Base-by-base conservation (phyloP, 768 basidiomycete genomes). In the Russula sp. region DNA sequence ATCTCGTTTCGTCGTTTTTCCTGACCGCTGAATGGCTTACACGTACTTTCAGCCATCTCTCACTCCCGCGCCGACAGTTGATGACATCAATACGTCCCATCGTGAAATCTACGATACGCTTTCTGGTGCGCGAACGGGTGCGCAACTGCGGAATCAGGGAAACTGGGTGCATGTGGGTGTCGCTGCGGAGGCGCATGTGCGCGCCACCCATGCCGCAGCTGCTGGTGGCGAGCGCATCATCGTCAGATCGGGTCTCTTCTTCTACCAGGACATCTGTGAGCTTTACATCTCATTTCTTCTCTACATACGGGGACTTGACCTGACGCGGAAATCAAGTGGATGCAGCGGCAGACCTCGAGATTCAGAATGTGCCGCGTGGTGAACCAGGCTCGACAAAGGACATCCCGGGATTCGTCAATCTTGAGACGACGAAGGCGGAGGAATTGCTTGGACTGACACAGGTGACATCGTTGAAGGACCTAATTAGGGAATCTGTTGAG, bases 11-110 rank as follows among this genome's bases (percentile, higher is more conserved):
- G 2, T 4, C 35, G 1, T 18, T n/a, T 27, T 1, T 14, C 22
- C 31, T 9, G n/a, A 35, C 2, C 22, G 22, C 32, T 57, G 55
- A 61, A 13, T 35, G 16, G 14, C 32, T 37, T 10, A 3, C 22
- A 10, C 37, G 3, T 20, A 6, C 10, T 31, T 22, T 11, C 69
- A 74, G 60, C 74, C 74, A 0, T 68, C 75, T 52, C 73, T 77
- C 50, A 51, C 2, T 13, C 54, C 65, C 8, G 64, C 64, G 47
- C 55, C 35, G 31, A 62, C 55, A 11, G 18, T 63, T 8, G 37
- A 62, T 6, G 64, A 57, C 4, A 62, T 65, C 31, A 65, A 65
- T n/a, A 63, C 64, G 2, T 65, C 64, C 13, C 59, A 62, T 16
- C 60, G 61, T 10, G 39, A 57, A 7, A n/a, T 65, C 7, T 65